Evolutionary conservation across 73 alveolate species (phyloP), one percentile per base, ranked within the genome.

Genomic region (Stentor coeruleus): DNA sequence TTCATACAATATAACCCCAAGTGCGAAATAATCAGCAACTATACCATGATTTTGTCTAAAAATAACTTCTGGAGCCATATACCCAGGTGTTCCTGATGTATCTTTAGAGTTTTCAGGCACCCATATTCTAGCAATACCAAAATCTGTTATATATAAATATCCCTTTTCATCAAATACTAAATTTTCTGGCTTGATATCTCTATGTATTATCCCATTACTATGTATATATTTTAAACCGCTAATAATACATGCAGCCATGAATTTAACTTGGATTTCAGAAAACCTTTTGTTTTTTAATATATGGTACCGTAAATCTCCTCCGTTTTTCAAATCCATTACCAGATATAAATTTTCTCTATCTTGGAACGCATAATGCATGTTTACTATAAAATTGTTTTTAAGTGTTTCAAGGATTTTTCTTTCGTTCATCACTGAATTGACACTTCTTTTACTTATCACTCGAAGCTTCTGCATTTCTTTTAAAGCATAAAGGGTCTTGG

Each of bases 11-110:
- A 94, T 92, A 0, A 94, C 92, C 15, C 98, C 98, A 3, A 92
- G 59, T 3, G 98, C 98, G 77, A 89, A 94, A 87, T 82, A 94
- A 82, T 94, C 98, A 11, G 90, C 97, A 0, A 93, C 91, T 81
- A 76, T 75, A 3, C 95, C 74, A 87, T 94, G 98, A 81, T 94
- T 86, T 73, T 87, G 91, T 38, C 96, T 89, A 87, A 91, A 87
- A 89, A 94, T 85, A 6, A 92, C 97, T 88, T 94, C 99, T 3
- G 99, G 99, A 3, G 97, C 92, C 89, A 82, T 36, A 38, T 93
- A 93, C 0, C 97, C 98, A 15, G 3, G 39, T 20, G 73, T 33
- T 28, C 40, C 2, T 39, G 11, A 33, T 0, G 0, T 28, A 28
- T 1, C 40, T 30, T 15, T 3, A 0, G 3, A 39, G 0, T 39